Percentiles rank a stretch among this genome's conserved stretches.
These are phyloP conservation scores for Dispira parvispora DNA, from an alignment of 192 early-diverging fungal species.

Conservation along the genomic window DNA sequence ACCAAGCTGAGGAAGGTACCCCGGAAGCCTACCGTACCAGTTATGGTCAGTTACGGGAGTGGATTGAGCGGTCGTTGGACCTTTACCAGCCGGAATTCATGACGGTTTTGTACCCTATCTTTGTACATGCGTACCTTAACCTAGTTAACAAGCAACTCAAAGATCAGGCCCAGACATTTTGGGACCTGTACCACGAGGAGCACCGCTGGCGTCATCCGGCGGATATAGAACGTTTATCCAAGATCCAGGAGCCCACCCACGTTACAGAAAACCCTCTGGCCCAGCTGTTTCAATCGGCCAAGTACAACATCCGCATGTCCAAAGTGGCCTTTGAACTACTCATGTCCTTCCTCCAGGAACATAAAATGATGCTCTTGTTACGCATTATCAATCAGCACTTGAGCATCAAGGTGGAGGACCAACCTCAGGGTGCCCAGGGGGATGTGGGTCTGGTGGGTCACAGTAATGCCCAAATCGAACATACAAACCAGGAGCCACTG, in stretches of 20 bases:
- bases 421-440: neutral
- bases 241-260: slow-evolving; percentile 59
- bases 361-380: slow-evolving; percentile 72
- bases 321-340: slow-evolving; percentile 78
- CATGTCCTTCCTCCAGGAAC: slow-evolving; percentile 82
- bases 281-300: slow-evolving; percentile 58
- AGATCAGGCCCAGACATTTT: slow-evolving; percentile 41
- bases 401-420: slow-evolving; percentile 38
- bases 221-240: slow-evolving; percentile 48
- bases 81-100: slow-evolving; percentile 84
- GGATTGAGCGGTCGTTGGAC: slow-evolving; percentile 91
- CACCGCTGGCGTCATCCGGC: slow-evolving; percentile 57
- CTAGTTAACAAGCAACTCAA: slow-evolving; percentile 39
- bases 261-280: slow-evolving; percentile 66
- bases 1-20: slow-evolving; percentile 53
- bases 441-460: slow-evolving; percentile 5
- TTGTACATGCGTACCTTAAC: slow-evolving; percentile 83
- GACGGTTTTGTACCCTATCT: slow-evolving; percentile 73
- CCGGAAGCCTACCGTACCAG: slow-evolving; percentile 66
- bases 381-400: slow-evolving; percentile 85
- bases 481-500: slow-evolving; percentile 67
- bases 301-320: slow-evolving; percentile 74
- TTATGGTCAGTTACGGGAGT: slow-evolving; percentile 61
- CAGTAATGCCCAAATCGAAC: slow-evolving; percentile 34
- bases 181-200: slow-evolving; percentile 56